A percentile compares a stretch with the other conserved stretches of the same genome.
These are phyloP conservation scores for Parachlorella kessleri DNA, from an alignment of 139 green algal genomes.

Conservation along the genomic window DNA sequence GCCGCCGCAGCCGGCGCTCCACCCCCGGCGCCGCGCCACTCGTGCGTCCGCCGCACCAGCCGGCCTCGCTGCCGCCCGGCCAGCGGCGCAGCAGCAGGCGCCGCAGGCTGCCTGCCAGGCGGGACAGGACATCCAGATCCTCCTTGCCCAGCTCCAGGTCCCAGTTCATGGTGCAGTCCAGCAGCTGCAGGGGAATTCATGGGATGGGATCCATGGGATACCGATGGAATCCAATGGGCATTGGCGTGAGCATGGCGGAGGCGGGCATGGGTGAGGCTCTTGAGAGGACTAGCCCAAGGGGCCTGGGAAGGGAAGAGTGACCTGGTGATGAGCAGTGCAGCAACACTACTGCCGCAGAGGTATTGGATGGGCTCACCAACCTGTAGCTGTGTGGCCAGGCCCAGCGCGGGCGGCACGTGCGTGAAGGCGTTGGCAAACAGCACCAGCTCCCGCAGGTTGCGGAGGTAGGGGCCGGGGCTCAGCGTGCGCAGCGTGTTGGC, in stretches of 20 bases:
- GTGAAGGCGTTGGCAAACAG: constrained; percentile 9
- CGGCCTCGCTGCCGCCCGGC: background rate
- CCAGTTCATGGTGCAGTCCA: background rate
- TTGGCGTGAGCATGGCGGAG: too few species aligned
- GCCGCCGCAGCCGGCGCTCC: background rate
- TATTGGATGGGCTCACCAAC: too few species aligned
- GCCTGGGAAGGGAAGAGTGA: too few species aligned
- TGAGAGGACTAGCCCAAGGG: too few species aligned
- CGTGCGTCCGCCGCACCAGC: background rate
- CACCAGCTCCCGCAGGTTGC: background rate
- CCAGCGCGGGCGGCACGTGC: background rate
- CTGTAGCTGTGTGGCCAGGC: background rate
- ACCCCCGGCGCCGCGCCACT: too few species aligned
- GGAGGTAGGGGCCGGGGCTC: constrained; percentile 6
- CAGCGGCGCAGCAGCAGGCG: background rate
- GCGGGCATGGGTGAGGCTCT: too few species aligned
- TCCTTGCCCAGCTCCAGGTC: background rate
- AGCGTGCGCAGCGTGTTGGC: background rate
- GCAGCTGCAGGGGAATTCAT: background rate
- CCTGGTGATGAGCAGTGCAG: too few species aligned
- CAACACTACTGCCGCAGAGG: too few species aligned
- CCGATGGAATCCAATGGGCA: too few species aligned
- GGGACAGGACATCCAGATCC: background rate
- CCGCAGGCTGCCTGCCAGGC: background rate
- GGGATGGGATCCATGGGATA: too few species aligned